These are phyloP conservation scores for Pleurotus tuber-regium DNA, from an alignment of 768 basidiomycete genomes.

Conservation along the genomic window DNA sequence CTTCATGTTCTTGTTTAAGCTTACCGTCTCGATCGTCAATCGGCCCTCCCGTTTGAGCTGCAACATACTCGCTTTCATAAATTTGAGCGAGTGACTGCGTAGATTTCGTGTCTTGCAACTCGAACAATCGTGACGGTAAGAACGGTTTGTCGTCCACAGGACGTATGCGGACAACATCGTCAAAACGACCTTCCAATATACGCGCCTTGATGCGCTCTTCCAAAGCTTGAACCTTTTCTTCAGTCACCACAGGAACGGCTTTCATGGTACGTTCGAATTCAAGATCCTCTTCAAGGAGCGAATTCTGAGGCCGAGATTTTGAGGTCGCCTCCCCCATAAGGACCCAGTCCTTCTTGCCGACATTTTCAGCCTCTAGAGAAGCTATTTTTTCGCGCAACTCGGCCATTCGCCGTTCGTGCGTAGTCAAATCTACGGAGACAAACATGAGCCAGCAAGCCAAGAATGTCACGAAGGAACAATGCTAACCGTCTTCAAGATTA, in stretches of 20 bases:
- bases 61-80: constrained; percentile 90
- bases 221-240: constrained; percentile 75
- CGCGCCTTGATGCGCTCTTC: constrained; percentile 91
- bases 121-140: constrained; percentile 85
- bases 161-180: constrained; percentile 88
- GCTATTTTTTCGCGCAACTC: constrained; percentile 77
- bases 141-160: constrained; percentile 83
- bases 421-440: constrained; percentile 53
- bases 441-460: constrained; percentile 9
- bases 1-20: constrained; percentile 84
- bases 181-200: constrained; percentile 81
- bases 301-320: constrained; percentile 83
- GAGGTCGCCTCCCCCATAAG: constrained; percentile 89
- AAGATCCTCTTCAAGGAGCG: constrained; percentile 88
- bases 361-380: constrained; percentile 81
- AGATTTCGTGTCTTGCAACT: constrained; percentile 87
- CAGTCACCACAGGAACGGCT: constrained; percentile 84
- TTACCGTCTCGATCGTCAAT: constrained; percentile 86
- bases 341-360: constrained; percentile 89
- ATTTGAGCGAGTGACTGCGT: constrained; percentile 90
- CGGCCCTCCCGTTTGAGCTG: constrained; percentile 54
- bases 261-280: constrained; percentile 93
- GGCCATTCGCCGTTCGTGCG: constrained; percentile 76
- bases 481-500: constrained; percentile 21
- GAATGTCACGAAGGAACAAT: constrained; percentile 11